phyloP scores from a whole-genome alignment of 31 red algal species.

The Odonthalia washingtoniensis region DNA sequence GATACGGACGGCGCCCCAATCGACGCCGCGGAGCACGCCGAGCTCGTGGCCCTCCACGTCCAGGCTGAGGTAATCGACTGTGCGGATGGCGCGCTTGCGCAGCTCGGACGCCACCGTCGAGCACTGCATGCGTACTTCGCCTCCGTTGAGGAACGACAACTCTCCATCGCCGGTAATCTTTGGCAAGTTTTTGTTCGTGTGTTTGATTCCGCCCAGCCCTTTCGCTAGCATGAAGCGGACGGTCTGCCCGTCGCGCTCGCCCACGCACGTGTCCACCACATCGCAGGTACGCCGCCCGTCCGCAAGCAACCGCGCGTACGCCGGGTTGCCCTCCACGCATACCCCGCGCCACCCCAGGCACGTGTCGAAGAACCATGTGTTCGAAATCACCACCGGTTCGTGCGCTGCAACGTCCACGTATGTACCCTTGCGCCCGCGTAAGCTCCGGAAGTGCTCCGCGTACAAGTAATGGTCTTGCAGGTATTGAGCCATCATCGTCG shows the following conservation, averaged over 20 bases:
- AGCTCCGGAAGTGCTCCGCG: slow-evolving; percentile 41
- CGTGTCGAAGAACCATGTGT: slow-evolving; percentile 58
- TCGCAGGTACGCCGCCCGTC: neutral
- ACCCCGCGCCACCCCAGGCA: slow-evolving; percentile 65
- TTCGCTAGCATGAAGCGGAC: neutral
- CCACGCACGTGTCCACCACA: neutral
- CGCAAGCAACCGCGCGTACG: slow-evolving; percentile 33
- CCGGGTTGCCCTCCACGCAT: slow-evolving; percentile 63
- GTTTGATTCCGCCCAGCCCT: neutral
- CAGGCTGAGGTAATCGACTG: slow-evolving; percentile 65
- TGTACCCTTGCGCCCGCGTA: slow-evolving; percentile 51
- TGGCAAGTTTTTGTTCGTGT: slow-evolving; percentile 1
- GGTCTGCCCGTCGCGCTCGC: neutral
- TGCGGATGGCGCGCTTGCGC: neutral
- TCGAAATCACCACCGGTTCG: slow-evolving; percentile 49
- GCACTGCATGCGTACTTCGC: neutral
- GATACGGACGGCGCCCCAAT: slow-evolving; percentile 57
- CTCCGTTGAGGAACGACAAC: neutral
- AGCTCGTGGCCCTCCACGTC: slow-evolving; percentile 71
- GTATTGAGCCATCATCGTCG: slow-evolving; percentile 38
- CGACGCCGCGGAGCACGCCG: slow-evolving; percentile 59
- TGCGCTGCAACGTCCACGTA: slow-evolving; percentile 71
- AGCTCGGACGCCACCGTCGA: neutral
- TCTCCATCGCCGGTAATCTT: neutral
- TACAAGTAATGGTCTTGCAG: slow-evolving; percentile 63